Evolutionary conservation across 768 basidiomycete genomes (phyloP).

Genomic region (Phylloporus arenicola): DNA sequence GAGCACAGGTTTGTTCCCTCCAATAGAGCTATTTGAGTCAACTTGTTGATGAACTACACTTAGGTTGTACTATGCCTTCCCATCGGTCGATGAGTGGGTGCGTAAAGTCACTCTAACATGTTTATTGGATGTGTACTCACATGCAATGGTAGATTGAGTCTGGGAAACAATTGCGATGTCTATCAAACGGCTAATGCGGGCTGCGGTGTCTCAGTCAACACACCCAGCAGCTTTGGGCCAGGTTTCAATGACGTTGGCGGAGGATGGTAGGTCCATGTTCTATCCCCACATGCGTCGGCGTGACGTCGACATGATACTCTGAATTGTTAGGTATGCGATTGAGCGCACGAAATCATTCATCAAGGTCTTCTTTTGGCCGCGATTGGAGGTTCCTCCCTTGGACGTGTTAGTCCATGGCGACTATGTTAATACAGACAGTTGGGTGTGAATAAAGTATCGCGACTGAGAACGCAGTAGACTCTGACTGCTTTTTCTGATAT

Average conservation of each 20-base stretch:
- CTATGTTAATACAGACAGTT: constrained; percentile 15
- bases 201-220: constrained; percentile 28
- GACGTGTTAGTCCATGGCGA: constrained; percentile 27
- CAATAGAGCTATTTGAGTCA: not conserved
- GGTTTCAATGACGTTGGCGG: constrained; percentile 33
- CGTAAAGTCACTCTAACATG: not conserved
- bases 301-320: not conserved
- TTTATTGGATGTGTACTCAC: not conserved
- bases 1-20: constrained; percentile 12
- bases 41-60: not conserved
- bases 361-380: constrained; percentile 38
- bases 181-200: constrained; percentile 24
- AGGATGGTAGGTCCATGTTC: constrained; percentile 28
- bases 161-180: constrained; percentile 29
- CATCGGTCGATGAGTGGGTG: constrained; percentile 29
- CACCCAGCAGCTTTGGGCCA: constrained; percentile 29
- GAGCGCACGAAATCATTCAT: constrained; percentile 30
- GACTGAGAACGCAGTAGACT: not conserved
- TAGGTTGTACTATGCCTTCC: constrained; percentile 33
- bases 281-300: not conserved
- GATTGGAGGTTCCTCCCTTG: constrained; percentile 3
- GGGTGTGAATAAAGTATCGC: constrained; percentile 14
- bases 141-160: constrained; percentile 10
- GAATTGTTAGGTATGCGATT: constrained; percentile 32
- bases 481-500: too few relatives aligned